Base-by-base conservation (phyloP, 148 eudicot species). In the Camellia granthamiana region DNA sequence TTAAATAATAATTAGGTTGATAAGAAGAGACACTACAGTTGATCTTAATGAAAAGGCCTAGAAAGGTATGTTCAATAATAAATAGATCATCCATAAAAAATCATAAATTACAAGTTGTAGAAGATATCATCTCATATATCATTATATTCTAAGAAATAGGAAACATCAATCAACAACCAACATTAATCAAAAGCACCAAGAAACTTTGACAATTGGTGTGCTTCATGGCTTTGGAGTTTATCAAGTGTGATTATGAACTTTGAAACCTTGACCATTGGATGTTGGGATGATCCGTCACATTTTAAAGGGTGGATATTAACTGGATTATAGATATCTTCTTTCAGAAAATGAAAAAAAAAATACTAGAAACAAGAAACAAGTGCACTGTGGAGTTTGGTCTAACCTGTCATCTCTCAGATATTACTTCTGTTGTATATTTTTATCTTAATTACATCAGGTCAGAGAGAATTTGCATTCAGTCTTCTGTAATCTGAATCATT, bases 401-500 rank as follows among this genome's bases (percentile, higher is more conserved):
- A 46, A 16, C 30, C 60, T 63, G 12, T 23, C 69, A 76, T 15
- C 69, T 76, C 42, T 66, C 30, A 47, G 44, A 63, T 49, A 21
- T 77, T 77, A 19, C 49, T 23, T 13, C 0, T 77, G 72, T 15
- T 58, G 49, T 58, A 42, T 75, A 59, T 42, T 72, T 51, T 71
- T 23, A 16, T 74, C 62, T 8, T 38, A 30, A 55, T 55, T 38
- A 74, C 47, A 30, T 74, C 19, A 56, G 16, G 64, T 38, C 13
- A 30, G 10, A 13, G 78, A 72, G 47, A 65, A 54, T 44, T 18
- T 64, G 6, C 49, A 11, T 72, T 44, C 64, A 47, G 19, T 67
- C 19, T 6, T 73, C 41, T 79, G 42, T 64, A 9, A 10, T 72
- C 21, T 72, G 51, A 54, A 74, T 75, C 38, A 69, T 72, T 14